Base-by-base conservation (phyloP, 1,139 yeast genomes). In the Candida gigantensis region DNA sequence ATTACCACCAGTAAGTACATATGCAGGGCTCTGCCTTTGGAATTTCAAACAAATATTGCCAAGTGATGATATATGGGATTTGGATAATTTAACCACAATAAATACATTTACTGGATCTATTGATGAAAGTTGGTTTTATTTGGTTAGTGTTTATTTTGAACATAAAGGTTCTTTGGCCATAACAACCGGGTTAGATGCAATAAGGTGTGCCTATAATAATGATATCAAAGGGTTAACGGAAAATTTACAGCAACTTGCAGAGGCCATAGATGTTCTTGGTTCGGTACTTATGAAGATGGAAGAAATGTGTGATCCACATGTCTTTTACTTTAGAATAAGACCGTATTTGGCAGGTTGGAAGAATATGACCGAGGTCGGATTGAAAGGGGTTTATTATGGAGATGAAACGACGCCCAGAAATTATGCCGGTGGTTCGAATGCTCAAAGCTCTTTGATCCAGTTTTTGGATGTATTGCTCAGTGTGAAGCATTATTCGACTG, bases 341-440 rank as follows among this genome's bases (percentile, higher is more conserved):
- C 97, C 97, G 0, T 90, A 77, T 53, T 66, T 90, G 42, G 96
- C 97, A 0, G 97, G 97, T 1, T 90, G 97, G 95, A 81, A 82
- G 56, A 86, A 87, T 53, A 89, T 90, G 97, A 79, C 77, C 13
- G 90, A 81, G 43, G 89, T 84, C 1, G 97, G 97, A 0, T 70
- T 90, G 40, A 82, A 88, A 34, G 97, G 97, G 1, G 81, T 89
- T 1, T 63, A 72, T 33, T 89, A 89, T 55, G 96, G 96, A 5
- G 67, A 76, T 37, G 90, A 84, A 43, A 49, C 60, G 1, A 60
- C 52, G 15, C 83, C 80, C 37, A 70, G 86, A 44, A 60, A 72
- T 20, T 85, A 77, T 57, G 73, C 95, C 5, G 97, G 97, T 16
- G 97, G 97, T 0, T 86, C 96, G 9, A 90, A 90, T 56, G 97